These are phyloP conservation scores for Russula dissimulans DNA, from an alignment of 768 basidiomycete genomes.

Conservation along the genomic window DNA sequence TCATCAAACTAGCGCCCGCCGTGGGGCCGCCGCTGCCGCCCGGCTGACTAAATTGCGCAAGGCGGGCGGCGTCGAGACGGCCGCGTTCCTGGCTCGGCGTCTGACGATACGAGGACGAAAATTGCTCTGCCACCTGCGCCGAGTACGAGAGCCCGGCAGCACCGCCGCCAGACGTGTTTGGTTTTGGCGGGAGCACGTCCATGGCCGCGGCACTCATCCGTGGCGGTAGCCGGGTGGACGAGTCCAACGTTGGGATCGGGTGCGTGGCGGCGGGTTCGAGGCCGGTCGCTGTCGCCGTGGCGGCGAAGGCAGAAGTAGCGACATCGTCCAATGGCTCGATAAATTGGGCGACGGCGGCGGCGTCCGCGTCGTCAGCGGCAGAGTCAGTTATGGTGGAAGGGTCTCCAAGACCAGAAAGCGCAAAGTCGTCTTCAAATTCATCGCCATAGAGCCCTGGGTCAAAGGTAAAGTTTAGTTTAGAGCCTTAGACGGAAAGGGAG, in stretches of 20 bases:
- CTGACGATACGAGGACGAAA: conserved; percentile 52
- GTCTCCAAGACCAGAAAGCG: conserved; percentile 6
- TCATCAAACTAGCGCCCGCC: neutral
- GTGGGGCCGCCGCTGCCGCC: neutral
- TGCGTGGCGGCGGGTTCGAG: neutral
- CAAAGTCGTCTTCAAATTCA: conserved; percentile 20
- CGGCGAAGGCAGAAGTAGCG: neutral
- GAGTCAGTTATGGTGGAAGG: neutral
- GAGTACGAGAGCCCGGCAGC: conserved; percentile 42
- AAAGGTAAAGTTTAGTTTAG: neutral
- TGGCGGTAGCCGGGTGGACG: neutral
- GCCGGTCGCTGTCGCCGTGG: neutral
- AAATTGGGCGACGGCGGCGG: neutral
- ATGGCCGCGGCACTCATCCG: neutral
- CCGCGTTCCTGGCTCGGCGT: conserved; percentile 57
- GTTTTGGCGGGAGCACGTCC: conserved; percentile 11
- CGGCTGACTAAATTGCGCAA: conserved; percentile 7
- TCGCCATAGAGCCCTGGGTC: conserved; percentile 19
- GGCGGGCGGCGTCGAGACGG: conserved; percentile 23
- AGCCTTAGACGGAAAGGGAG: neutral
- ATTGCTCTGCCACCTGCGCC: conserved; percentile 58
- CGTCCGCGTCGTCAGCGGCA: neutral
- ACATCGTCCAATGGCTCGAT: conserved; percentile 12
- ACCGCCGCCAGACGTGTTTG: neutral
- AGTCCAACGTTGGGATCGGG: conserved; percentile 9